phyloP scores from a whole-genome alignment of 768 basidiomycete species.

The Russula foetens region DNA sequence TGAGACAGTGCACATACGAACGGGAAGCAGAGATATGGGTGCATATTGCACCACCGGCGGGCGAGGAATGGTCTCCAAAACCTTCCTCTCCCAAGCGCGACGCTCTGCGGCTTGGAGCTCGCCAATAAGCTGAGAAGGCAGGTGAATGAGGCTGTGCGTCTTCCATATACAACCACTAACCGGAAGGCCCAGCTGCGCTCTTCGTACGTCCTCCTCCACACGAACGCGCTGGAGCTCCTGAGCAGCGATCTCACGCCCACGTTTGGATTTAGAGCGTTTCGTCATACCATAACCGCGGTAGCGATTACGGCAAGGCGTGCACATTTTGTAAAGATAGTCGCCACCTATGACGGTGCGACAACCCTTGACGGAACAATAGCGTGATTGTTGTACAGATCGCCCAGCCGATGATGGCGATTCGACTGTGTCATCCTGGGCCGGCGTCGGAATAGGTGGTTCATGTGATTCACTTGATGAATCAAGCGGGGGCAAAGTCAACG shows the following conservation, averaged over 20 bases:
- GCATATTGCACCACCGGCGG: conserved; percentile 11
- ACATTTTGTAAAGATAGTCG: conserved; percentile 25
- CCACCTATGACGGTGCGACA: conserved; percentile 41
- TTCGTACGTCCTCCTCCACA: conserved; percentile 32
- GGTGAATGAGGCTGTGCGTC: background rate
- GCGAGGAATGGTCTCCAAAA: conserved; percentile 6
- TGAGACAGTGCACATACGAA: conserved; percentile 49
- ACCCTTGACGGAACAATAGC: conserved; percentile 47
- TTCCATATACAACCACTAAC: conserved; percentile 24
- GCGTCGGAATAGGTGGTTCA: conserved; percentile 2
- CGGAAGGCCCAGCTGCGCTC: conserved; percentile 30
- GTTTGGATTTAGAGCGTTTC: conserved; percentile 47
- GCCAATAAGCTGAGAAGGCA: conserved; percentile 27
- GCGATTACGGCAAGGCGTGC: conserved; percentile 35
- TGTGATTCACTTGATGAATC: conserved; percentile 4
- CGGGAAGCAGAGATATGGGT: conserved; percentile 25
- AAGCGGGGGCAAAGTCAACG: conserved; percentile 33
- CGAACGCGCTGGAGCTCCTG: conserved; percentile 32
- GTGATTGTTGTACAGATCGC: conserved; percentile 21
- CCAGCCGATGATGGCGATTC: background rate
- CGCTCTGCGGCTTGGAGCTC: conserved; percentile 23
- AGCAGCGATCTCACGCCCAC: conserved; percentile 37
- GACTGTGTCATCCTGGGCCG: background rate
- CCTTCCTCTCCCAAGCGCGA: conserved; percentile 20
- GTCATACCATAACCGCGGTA: conserved; percentile 47